phyloP scores from a whole-genome alignment of 2,329 filamentous ascomycete species.

The Tricladium varicosporioides region DNA sequence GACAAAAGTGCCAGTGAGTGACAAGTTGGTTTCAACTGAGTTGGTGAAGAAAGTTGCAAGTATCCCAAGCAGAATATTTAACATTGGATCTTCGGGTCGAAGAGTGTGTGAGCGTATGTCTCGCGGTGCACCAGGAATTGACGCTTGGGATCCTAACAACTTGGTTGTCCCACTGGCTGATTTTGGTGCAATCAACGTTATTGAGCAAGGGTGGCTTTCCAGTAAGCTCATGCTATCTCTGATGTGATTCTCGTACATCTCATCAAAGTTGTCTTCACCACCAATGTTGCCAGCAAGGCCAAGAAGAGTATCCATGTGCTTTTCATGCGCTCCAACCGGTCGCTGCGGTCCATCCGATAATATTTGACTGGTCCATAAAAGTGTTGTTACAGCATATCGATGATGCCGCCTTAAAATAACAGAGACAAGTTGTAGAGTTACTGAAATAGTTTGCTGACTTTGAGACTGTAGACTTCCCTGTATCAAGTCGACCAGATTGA shows the following conservation, averaged over 20 bases:
- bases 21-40: conserved; percentile 85
- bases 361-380: conserved; percentile 66
- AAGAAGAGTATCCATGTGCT: conserved; percentile 72
- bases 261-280: conserved; percentile 67
- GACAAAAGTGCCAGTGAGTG: conserved; percentile 78
- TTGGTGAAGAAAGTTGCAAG: conserved; percentile 85
- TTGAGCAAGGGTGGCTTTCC: conserved; percentile 71
- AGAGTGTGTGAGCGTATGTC: conserved; percentile 62
- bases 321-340: conserved; percentile 71
- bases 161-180: conserved; percentile 55
- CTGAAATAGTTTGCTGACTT: conserved; percentile 85
- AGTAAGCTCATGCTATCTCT: conserved; percentile 68
- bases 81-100: conserved; percentile 58
- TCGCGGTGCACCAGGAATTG: conserved; percentile 58
- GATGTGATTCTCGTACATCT: conserved; percentile 68
- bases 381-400: conserved; percentile 74
- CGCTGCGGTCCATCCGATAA: conserved; percentile 53
- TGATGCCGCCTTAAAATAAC: conserved; percentile 86
- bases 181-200: conserved; percentile 64
- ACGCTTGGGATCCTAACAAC: conserved; percentile 53
- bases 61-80: conserved; percentile 66
- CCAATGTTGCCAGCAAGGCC: conserved; percentile 66
- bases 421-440: conserved; percentile 83
- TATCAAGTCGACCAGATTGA: conserved; percentile 90
- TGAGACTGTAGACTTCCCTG: conserved; percentile 79